These are phyloP conservation scores for Coemansia sp. DNA, from an alignment of 192 early-diverging fungal species.

Conservation along the genomic window DNA sequence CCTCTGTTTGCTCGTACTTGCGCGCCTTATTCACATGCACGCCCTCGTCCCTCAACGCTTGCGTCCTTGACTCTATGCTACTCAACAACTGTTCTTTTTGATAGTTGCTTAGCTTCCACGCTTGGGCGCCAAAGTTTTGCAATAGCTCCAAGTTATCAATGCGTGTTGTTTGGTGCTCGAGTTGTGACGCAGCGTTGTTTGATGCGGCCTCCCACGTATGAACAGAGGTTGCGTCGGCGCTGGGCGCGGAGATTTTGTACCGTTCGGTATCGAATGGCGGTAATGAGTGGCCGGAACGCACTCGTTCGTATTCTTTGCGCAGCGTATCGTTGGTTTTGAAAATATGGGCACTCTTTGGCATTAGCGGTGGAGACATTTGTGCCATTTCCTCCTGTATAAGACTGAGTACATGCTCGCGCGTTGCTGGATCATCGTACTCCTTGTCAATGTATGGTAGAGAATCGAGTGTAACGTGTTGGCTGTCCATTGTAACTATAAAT, in stretches of 20 bases:
- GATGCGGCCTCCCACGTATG: slow-evolving; percentile 33
- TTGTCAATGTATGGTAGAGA: slow-evolving; percentile 54
- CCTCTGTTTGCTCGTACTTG: slow-evolving; percentile 46
- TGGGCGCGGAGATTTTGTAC: slow-evolving; percentile 24
- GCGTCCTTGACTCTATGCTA: slow-evolving; percentile 24
- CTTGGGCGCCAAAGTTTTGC: slow-evolving; percentile 51
- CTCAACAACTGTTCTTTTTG: slow-evolving; percentile 38
- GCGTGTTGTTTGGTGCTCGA: slow-evolving; percentile 48
- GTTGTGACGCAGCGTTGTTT: slow-evolving; percentile 48
- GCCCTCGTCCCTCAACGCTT: slow-evolving; percentile 19
- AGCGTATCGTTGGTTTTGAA: slow-evolving; percentile 40
- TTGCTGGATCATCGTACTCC: slow-evolving; percentile 41
- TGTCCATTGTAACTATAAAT: background rate
- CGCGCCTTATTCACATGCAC: slow-evolving; percentile 38
- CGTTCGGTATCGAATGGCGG: slow-evolving; percentile 35
- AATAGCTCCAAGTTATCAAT: slow-evolving; percentile 47
- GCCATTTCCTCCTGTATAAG: slow-evolving; percentile 48
- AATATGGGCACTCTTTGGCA: slow-evolving; percentile 25
- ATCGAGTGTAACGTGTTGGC: slow-evolving; percentile 4
- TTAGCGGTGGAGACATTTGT: slow-evolving; percentile 27
- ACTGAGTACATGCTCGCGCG: slow-evolving; percentile 22
- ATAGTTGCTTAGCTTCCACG: slow-evolving; percentile 49
- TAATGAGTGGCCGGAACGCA: slow-evolving; percentile 22
- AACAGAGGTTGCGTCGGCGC: background rate
- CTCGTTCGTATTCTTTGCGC: slow-evolving; percentile 49